Evolutionary conservation across 768 basidiomycete genomes (phyloP).

Genomic region (Obba rivulosa): DNA sequence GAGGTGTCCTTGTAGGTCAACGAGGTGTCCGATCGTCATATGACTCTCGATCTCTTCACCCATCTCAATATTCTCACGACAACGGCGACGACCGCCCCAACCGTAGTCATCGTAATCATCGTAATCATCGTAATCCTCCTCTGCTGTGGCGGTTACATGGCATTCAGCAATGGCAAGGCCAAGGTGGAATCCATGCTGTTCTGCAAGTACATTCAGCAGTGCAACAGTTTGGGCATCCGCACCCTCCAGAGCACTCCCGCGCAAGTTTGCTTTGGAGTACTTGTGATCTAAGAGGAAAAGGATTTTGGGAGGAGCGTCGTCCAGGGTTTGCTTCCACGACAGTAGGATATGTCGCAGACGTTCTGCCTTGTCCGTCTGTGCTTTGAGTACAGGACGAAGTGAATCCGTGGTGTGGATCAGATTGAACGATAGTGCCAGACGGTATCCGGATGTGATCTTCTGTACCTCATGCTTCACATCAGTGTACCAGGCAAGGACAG

Average conservation of each 20-base stretch:
- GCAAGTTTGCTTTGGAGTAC: conserved; percentile 28
- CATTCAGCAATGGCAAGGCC: conserved; percentile 32
- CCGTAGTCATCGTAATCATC: too few species aligned
- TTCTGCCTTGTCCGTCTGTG: conserved; percentile 15
- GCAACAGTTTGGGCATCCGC: conserved; percentile 31
- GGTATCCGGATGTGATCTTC: conserved; percentile 42
- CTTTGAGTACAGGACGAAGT: conserved; percentile 24
- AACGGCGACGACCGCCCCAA: too few species aligned
- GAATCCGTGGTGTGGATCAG: conserved; percentile 33
- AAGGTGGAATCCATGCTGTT: conserved; percentile 30
- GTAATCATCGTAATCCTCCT: neutral
- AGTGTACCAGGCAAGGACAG: conserved; percentile 47
- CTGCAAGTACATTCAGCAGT: conserved; percentile 27
- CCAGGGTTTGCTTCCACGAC: conserved; percentile 27
- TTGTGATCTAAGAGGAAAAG: conserved; percentile 31
- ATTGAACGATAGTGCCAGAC: conserved; percentile 46
- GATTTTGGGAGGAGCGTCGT: conserved; percentile 15
- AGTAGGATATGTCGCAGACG: conserved; percentile 28
- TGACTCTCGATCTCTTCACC: conserved; percentile 10
- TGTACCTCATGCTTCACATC: conserved; percentile 48
- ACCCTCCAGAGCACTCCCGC: conserved; percentile 31
- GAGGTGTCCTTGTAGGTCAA: conserved; percentile 14
- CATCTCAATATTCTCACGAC: conserved; percentile 2
- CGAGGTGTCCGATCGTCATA: conserved; percentile 11
- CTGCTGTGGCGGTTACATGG: conserved; percentile 15